phyloP scores from a whole-genome alignment of 352 stramenopile genomes.

The Stephanocyclus meneghinianus region DNA sequence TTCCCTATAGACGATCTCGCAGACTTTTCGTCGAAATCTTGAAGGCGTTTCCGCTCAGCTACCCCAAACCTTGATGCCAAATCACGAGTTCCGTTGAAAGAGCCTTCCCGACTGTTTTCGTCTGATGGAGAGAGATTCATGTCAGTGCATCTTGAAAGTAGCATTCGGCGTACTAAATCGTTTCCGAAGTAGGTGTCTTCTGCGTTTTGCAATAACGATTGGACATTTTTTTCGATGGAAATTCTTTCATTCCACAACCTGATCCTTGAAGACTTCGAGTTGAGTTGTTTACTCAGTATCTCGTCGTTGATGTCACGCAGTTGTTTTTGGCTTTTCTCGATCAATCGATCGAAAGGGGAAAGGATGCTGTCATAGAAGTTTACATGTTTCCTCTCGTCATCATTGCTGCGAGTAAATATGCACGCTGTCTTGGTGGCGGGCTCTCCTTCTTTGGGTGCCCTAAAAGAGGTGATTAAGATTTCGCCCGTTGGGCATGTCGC shows the following conservation, averaged over 20 bases:
- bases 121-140: constrained; percentile 12
- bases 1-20: constrained; percentile 47
- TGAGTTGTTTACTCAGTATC: constrained; percentile 39
- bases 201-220: constrained; percentile 47
- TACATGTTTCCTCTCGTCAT: no score
- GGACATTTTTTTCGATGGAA: constrained; percentile 64
- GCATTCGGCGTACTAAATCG: constrained; percentile 16
- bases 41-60: constrained; percentile 20
- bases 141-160: constrained; percentile 9
- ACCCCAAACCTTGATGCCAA: constrained; percentile 68
- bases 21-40: constrained; percentile 27
- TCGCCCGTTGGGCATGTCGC: constrained; percentile 72
- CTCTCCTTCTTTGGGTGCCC: constrained; percentile 13
- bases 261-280: constrained; percentile 50
- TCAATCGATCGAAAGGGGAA: constrained; percentile 69
- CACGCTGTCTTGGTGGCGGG: constrained; percentile 39
- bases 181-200: constrained; percentile 50
- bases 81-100: constrained; percentile 54
- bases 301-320: constrained; percentile 60
- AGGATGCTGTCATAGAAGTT: constrained; percentile 58
- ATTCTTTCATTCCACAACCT: constrained; percentile 78
- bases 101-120: constrained; percentile 50
- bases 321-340: constrained; percentile 70
- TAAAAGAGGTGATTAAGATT: constrained; percentile 60
- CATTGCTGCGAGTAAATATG: constrained; percentile 54